Percentiles rank a stretch among this genome's conserved stretches.
Evolutionary conservation across 345 rosid genomes (phyloP).

Genomic region (Diplotaxis tenuifolia): DNA sequence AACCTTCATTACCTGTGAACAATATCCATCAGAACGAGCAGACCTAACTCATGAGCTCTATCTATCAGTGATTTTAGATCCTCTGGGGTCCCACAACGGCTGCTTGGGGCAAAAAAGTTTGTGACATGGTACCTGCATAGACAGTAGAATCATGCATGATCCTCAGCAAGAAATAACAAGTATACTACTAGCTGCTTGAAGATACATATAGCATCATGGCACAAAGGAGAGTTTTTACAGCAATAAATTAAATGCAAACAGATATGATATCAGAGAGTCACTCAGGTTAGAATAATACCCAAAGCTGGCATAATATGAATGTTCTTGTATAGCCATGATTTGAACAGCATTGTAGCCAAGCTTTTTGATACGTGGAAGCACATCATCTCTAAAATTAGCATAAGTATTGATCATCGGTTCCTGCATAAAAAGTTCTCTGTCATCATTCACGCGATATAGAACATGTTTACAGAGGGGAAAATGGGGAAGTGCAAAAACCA

Average conservation of each 20-base stretch:
- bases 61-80: constrained; percentile 91
- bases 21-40: constrained; percentile 94
- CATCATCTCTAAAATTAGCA: constrained; percentile 82
- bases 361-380: constrained; percentile 92
- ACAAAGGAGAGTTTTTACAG: neutral
- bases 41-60: constrained; percentile 89
- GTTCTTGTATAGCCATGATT: constrained; percentile 99
- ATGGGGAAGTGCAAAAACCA: constrained; percentile 7
- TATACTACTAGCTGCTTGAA: constrained; percentile 18
- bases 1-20: constrained; percentile 72
- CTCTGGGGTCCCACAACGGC: constrained; percentile 96
- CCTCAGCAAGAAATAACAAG: neutral
- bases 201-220: constrained; percentile 12
- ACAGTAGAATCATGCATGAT: constrained; percentile 26
- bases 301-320: constrained; percentile 93
- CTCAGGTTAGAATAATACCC: constrained; percentile 53
- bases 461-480: neutral
- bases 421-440: constrained; percentile 48
- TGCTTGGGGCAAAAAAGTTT: constrained; percentile 90
- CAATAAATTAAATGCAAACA: constrained; percentile 7
- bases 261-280: constrained; percentile 5
- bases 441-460: constrained; percentile 16
- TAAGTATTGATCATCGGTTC: constrained; percentile 81
- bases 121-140: constrained; percentile 89
- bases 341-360: constrained; percentile 98